Conservation (phyloP, 805 yeast species). For the Myxozyma geophila region DNA sequence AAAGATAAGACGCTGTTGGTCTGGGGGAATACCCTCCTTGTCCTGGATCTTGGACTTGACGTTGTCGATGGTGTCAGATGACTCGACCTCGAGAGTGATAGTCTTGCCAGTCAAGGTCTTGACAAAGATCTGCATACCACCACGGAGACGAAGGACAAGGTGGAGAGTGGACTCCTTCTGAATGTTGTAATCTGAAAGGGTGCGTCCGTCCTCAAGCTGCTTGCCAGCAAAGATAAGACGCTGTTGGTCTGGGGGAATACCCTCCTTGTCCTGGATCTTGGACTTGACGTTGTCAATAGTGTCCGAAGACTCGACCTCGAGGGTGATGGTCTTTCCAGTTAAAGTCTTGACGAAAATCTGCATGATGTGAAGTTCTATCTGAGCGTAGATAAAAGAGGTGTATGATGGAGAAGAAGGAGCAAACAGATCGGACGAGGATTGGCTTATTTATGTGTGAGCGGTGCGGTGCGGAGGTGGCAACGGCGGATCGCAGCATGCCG, state of each 20-base stretch:
- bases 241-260: conserved; percentile 98
- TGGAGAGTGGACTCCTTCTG: conserved; percentile 97
- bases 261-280: conserved; percentile 97
- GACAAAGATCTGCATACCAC: conserved; percentile 95
- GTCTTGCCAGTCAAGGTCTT: conserved; percentile 91
- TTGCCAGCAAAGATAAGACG: conserved; percentile 83
- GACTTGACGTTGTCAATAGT: conserved; percentile 97
- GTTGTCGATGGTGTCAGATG: conserved; percentile 93
- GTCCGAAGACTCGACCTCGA: conserved; percentile 77
- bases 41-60: conserved; percentile 95
- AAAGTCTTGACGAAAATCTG: conserved; percentile 88
- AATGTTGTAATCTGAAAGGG: conserved; percentile 95
- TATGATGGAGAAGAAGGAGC: neutral
- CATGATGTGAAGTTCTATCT: conserved; percentile 50
- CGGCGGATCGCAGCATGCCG: conserved; percentile 9
- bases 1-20: conserved; percentile 92
- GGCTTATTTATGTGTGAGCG: conserved; percentile 9
- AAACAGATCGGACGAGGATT: neutral
- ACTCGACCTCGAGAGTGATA: conserved; percentile 86
- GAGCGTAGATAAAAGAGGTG: neutral
- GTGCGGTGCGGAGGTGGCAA: conserved; percentile 2
- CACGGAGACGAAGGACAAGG: conserved; percentile 96
- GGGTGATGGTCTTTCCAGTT: conserved; percentile 88
- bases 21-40: conserved; percentile 96
- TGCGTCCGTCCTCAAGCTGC: conserved; percentile 72